Base-by-base conservation (phyloP, 2,329 filamentous ascomycete species). In the Botrytis galanthina region DNA sequence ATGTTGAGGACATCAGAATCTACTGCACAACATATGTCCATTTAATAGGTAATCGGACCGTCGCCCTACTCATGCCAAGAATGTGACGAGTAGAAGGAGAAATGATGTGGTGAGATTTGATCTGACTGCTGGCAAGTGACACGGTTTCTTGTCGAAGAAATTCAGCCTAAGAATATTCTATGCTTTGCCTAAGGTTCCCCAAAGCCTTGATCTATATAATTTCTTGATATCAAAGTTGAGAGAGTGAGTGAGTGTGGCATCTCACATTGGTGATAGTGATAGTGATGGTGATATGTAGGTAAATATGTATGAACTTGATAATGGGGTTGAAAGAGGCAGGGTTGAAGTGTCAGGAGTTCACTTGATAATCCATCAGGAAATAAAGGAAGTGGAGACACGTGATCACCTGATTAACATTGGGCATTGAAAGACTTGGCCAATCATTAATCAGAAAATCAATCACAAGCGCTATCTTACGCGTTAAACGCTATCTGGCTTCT, bases 401-500 rank as follows among this genome's bases (percentile, higher is more conserved):
- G 66, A 69, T 69, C 48, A 69, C n/a, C 5, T 69, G 66, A 69
- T 32, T 42, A 9, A 57, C 3, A 32, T 69, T 18, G n/a, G n/a
- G n/a, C 39, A 26, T 57, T 12, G 22, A 32, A 68, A 18, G 10
- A 48, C n/a, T 32, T 64, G 57, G 8, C 69, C 69, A 71, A 71
- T 64, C 42, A 51, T 51, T 12, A 8, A 22, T 12, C 10, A 18
- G 39, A 29, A 29, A 48, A 29, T 4, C 7, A 37, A 20, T 72
- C 60, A 54, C 70, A 72, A 72, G 70, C 70, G 70, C 70, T 57
- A 72, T 72, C 46, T 72, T 72, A 42, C 70, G 70, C 70, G 70
- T 57, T 72, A 72, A 72, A 20, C 70, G 70, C 70, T 72, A 72
- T 72, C 70, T 71, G 57, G 32, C 39, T 48, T 63, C 37, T n/a